Base-by-base conservation (phyloP, 2,329 filamentous ascomycete species). In the Pseudogymnoascus sp. region DNA sequence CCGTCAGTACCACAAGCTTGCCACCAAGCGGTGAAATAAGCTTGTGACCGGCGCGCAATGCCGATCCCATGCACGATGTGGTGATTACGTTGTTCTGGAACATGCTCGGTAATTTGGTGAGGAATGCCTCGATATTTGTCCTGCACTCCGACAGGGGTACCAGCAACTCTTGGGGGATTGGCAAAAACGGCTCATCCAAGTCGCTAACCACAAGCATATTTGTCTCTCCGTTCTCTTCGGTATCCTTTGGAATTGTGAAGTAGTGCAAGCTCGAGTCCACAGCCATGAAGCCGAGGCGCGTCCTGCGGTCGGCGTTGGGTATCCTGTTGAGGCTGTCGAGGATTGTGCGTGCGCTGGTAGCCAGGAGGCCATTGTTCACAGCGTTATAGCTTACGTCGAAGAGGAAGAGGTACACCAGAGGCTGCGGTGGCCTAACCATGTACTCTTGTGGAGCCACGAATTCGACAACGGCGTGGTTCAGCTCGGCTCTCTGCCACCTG, bases 371-470 rank as follows among this genome's bases (percentile, higher is more conserved):
- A 67, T 88, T 96, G 14, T 91, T 92, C 14, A 97, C 90, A 34
- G 93, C 87, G 11, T 91, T 87, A 71, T 92, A 96, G 81, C 91
- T 96, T 67, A 97, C 93, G 71, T 97, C 93, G 72, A 97, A 91
- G 70, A 96, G 81, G 83, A 97, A 97, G 12, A 97, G 84, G 74
- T 97, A 97, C 40, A 97, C 93, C 40, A 97, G 82, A 40, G 95
- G 95, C 77, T 96, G 93, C 50, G 95, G 95, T 63, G 95, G 93
- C 66, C 95, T 89, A 37, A 99, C 95, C 95, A 99, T 99, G 78
- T 99, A 99, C 77, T 99, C 95, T 76, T 99, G 95, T 1, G 95
- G 95, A 11, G 95, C 95, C 69, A 99, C 90, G 73, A 97, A 99
- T 73, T 99, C 95, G 65, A 96, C 93, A 37, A 97, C 92, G n/a